Percentiles rank a stretch among this genome's conserved stretches.
Conservation (phyloP, 2,329 filamentous ascomycete genomes). For the Shiraia bambusicola region DNA sequence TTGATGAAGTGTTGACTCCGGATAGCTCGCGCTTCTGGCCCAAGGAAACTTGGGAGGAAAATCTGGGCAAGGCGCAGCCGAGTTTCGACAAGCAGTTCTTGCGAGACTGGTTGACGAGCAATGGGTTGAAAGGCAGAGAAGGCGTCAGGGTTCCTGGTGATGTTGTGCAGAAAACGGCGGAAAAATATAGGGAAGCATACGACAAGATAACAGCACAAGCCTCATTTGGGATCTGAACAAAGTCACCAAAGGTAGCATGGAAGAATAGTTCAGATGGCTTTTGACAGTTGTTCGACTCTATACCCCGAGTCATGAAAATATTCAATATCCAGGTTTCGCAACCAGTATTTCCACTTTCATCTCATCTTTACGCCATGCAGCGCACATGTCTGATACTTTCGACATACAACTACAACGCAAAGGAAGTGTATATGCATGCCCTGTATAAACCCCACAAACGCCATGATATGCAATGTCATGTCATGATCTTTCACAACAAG, state of each 20-base stretch:
- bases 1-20: conserved; percentile 85
- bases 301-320: no score
- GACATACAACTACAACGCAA: no score
- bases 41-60: conserved; percentile 63
- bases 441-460: conserved; percentile 1
- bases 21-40: conserved; percentile 81
- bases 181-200: conserved; percentile 76
- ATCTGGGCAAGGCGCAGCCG: conserved; percentile 69
- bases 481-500: conserved; percentile 2
- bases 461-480: conserved; percentile 2
- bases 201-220: conserved; percentile 62
- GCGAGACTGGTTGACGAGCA: conserved; percentile 74
- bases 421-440: neutral
- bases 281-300: no score
- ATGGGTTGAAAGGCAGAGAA: conserved; percentile 74
- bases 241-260: no score
- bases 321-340: no score
- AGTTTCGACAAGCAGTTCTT: conserved; percentile 82
- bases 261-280: no score
- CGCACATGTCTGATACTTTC: no score
- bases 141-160: conserved; percentile 72
- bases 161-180: conserved; percentile 66
- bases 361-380: no score
- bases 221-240: no score
- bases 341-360: no score